Evolutionary conservation across 2,329 filamentous ascomycete species (phyloP).

Genomic region (Hypoxylon sp.): DNA sequence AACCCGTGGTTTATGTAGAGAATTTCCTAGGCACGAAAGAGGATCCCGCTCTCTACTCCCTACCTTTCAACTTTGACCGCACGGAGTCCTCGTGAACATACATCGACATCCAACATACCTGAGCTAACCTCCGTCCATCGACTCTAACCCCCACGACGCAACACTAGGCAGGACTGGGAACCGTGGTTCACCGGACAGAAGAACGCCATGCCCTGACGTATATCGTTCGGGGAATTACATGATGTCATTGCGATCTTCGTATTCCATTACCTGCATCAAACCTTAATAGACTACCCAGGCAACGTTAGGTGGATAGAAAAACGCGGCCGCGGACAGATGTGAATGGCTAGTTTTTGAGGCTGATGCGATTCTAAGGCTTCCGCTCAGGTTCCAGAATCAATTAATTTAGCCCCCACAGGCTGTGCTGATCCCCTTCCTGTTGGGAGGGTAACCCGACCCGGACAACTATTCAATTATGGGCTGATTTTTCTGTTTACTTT

Average conservation of each 20-base stretch:
- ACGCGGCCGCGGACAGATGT: neutral
- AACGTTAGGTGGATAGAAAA: neutral
- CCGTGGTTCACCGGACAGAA: conserved; percentile 11
- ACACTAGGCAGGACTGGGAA: conserved; percentile 5
- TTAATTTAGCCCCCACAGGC: conserved; percentile 29
- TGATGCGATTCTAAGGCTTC: conserved; percentile 30
- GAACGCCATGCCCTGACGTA: conserved; percentile 25
- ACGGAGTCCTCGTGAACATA: conserved; percentile 7
- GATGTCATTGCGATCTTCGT: conserved; percentile 37
- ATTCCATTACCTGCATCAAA: conserved; percentile 11
- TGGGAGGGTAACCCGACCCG: conserved; percentile 39
- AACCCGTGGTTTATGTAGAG: conserved; percentile 38
- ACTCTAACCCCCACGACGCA: conserved; percentile 32
- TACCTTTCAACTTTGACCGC: conserved; percentile 16
- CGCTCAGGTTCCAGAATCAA: conserved; percentile 39
- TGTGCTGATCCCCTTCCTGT: conserved; percentile 46
- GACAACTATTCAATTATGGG: conserved; percentile 34
- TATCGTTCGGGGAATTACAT: conserved; percentile 35
- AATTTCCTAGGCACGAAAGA: conserved; percentile 21
- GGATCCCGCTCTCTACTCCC: neutral
- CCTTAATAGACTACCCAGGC: neutral
- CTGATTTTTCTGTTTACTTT: conserved; percentile 37
- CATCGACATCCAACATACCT: neutral
- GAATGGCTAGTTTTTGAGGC: conserved; percentile 31
- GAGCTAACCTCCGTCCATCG: conserved; percentile 8